A percentile compares a stretch with the other conserved stretches of the same genome.
Evolutionary conservation across 2,329 filamentous ascomycete species (phyloP).

Genomic region (Alternaria alternata): DNA sequence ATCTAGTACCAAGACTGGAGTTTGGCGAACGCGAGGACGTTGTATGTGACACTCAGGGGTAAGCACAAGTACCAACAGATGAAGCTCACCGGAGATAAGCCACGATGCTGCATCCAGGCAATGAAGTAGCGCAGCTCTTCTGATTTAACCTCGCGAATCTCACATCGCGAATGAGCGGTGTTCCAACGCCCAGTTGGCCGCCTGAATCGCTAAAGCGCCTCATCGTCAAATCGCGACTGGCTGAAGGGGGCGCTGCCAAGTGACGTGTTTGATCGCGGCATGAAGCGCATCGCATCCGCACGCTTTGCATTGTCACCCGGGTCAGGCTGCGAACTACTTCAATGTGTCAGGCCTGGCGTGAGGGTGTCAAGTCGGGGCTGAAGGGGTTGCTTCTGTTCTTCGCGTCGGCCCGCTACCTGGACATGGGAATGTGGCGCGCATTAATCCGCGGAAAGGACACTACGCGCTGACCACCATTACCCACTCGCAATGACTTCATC

Average conservation of each 20-base stretch:
- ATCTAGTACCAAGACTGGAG: conserved; percentile 11
- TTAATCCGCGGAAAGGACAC: not conserved
- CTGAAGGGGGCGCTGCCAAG: conserved; percentile 25
- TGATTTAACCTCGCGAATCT: not conserved
- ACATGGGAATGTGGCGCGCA: not conserved
- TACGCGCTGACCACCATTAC: not conserved
- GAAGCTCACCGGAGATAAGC: not conserved
- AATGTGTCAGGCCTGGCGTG: not conserved
- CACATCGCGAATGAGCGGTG: conserved; percentile 14
- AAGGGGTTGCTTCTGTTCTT: not conserved
- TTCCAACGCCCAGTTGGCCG: conserved; percentile 11
- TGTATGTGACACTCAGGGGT: conserved; percentile 9
- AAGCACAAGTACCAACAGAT: conserved; percentile 11
- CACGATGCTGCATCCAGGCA: not conserved
- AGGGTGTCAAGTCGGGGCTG: not conserved
- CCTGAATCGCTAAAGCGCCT: conserved; percentile 12
- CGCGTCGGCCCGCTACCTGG: not conserved
- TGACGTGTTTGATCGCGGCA: conserved; percentile 12
- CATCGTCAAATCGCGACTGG: conserved; percentile 10
- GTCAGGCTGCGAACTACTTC: not conserved
- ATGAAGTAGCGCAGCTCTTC: conserved; percentile 2
- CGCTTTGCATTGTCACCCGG: not conserved
- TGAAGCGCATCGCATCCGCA: conserved; percentile 4
- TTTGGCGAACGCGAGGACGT: conserved; percentile 5
- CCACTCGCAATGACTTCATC: not conserved